Percentiles rank a stretch among this genome's conserved stretches.
Evolutionary conservation across 169 alveolate genomes (phyloP).

Genomic region (Nephromyces sp.): DNA sequence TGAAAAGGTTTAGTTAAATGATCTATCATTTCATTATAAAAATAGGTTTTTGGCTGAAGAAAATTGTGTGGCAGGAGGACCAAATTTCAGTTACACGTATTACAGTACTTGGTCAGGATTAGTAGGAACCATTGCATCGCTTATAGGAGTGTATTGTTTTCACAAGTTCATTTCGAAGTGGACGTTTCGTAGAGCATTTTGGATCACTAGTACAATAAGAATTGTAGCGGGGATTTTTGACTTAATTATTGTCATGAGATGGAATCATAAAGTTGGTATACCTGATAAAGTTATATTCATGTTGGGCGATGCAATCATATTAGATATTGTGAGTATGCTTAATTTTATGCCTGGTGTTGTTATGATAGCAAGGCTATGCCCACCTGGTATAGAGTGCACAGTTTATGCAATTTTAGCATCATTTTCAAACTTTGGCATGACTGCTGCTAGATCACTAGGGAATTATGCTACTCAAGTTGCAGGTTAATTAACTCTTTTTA

Average conservation of each 20-base stretch:
- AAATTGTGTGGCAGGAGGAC: constrained; percentile 31
- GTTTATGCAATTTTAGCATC: constrained; percentile 25
- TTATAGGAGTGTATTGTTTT: constrained; percentile 17
- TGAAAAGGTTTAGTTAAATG: not conserved
- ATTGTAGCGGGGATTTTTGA: constrained; percentile 23
- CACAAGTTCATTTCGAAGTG: constrained; percentile 20
- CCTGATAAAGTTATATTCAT: constrained; percentile 24
- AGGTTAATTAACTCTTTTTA: not conserved
- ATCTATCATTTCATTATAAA: not conserved
- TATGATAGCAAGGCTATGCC: constrained; percentile 16
- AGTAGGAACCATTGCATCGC: constrained; percentile 15
- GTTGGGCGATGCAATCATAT: constrained; percentile 29
- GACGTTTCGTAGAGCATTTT: constrained; percentile 17
- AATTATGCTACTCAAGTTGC: constrained; percentile 11
- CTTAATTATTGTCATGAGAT: constrained; percentile 12
- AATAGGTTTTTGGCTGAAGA: constrained; percentile 5
- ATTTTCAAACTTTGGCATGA: constrained; percentile 16
- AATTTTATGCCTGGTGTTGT: constrained; percentile 27
- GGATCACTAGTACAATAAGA: constrained; percentile 24
- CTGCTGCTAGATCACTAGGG: constrained; percentile 15
- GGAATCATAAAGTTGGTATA: constrained; percentile 18
- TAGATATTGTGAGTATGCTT: constrained; percentile 17
- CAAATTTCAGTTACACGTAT: constrained; percentile 32
- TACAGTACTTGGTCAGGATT: constrained; percentile 17
- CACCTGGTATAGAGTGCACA: constrained; percentile 9